A percentile compares a stretch with the other conserved stretches of the same genome.
These are phyloP conservation scores for Tolypocladium cylindrosporum DNA, from an alignment of 2,329 filamentous ascomycete species.

Conservation along the genomic window DNA sequence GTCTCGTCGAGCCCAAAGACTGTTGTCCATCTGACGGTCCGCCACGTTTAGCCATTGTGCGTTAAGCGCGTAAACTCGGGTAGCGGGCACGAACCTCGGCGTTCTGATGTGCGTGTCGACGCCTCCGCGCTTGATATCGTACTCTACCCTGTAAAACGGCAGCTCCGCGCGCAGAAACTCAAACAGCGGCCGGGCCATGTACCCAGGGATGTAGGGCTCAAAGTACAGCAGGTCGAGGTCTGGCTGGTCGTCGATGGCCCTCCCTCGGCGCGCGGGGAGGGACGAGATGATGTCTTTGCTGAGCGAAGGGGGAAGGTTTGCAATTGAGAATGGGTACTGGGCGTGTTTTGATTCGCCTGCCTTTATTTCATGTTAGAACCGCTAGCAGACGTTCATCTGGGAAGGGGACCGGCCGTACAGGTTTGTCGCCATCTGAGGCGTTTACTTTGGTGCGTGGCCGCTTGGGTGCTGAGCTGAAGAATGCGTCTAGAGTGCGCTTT, in stretches of 20 bases:
- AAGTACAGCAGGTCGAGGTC: constrained; percentile 69
- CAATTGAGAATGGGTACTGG: constrained; percentile 42
- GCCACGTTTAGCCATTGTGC: background rate
- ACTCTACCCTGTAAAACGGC: constrained; percentile 67
- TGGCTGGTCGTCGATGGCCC: constrained; percentile 52
- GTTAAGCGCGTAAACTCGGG: background rate
- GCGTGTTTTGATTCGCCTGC: constrained; percentile 22
- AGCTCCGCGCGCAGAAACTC: constrained; percentile 60
- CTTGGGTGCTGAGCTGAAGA: constrained; percentile 38
- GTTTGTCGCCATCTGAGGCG: constrained; percentile 1
- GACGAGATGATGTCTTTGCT: constrained; percentile 29
- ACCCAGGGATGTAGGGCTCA: constrained; percentile 56
- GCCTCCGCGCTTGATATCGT: constrained; percentile 58
- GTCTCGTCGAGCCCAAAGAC: constrained; percentile 54
- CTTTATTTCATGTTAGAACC: background rate
- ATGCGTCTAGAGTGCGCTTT: constrained; percentile 54
- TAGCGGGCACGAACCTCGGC: constrained; percentile 26
- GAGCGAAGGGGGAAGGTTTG: constrained; percentile 28
- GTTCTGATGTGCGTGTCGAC: constrained; percentile 51
- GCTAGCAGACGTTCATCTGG: accelerated
- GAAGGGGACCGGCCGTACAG: background rate
- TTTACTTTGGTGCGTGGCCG: constrained; percentile 8
- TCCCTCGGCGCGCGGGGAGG: constrained; percentile 41
- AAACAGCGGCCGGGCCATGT: constrained; percentile 51
- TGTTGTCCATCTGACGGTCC: constrained; percentile 33